Percentiles rank a stretch among this genome's conserved stretches.
Conservation (phyloP, 306 rosid species). For the Sechiopsis laciniata region DNA sequence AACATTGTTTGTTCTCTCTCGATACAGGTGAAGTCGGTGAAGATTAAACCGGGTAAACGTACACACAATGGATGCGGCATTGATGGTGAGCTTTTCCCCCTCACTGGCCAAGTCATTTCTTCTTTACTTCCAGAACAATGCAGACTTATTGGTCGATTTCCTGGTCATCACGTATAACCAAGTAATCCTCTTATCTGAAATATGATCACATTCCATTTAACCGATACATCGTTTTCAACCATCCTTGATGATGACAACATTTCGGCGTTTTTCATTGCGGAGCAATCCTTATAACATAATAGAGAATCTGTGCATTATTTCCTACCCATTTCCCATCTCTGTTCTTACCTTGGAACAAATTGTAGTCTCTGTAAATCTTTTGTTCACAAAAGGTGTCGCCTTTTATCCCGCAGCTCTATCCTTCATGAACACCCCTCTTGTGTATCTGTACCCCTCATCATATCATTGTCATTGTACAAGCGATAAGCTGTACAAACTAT, state of each 20-base stretch:
- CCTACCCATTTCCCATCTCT: constrained; percentile 9
- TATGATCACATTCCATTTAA: constrained; percentile 30
- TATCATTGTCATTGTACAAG: constrained; percentile 21
- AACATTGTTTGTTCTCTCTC: background rate
- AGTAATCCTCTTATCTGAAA: constrained; percentile 30
- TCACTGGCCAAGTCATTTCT: constrained; percentile 74
- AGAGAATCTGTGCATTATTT: constrained; percentile 23
- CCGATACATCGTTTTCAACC: constrained; percentile 14
- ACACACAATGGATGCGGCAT: constrained; percentile 88
- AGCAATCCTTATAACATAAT: constrained; percentile 15
- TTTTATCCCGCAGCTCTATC: background rate
- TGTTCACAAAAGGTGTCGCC: constrained; percentile 20
- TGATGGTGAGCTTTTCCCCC: constrained; percentile 94
- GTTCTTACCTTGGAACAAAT: background rate
- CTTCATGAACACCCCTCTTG: constrained; percentile 14
- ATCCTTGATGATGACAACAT: background rate
- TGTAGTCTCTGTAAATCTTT: constrained; percentile 41
- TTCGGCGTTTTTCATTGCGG: background rate
- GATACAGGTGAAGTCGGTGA: constrained; percentile 84
- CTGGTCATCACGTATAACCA: constrained; percentile 41
- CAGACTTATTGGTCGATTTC: constrained; percentile 85
- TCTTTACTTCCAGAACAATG: constrained; percentile 95
- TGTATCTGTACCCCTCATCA: constrained; percentile 30
- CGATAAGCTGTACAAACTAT: constrained; percentile 10
- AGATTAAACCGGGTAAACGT: constrained; percentile 81